These are phyloP conservation scores for Circinella umbellata DNA, from an alignment of 371 early-diverging fungal genomes.

Conservation along the genomic window DNA sequence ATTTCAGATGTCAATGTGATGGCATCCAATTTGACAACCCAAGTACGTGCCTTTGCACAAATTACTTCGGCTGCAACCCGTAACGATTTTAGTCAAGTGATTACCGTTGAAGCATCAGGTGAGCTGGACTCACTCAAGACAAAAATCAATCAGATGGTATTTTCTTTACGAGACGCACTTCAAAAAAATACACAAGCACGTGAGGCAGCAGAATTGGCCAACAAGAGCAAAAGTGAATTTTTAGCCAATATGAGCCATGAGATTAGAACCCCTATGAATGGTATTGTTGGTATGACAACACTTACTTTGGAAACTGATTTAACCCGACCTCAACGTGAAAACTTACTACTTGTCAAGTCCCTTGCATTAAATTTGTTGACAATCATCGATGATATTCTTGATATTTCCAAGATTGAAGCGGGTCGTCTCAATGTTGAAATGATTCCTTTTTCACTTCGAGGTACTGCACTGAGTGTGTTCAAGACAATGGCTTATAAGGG, in stretches of 20 bases:
- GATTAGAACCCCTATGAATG: constrained; percentile 60
- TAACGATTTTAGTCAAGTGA: constrained; percentile 63
- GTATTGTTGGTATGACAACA: constrained; percentile 70
- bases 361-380: constrained; percentile 71
- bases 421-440: constrained; percentile 75
- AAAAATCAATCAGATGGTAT: constrained; percentile 73
- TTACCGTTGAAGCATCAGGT: constrained; percentile 68
- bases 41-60: constrained; percentile 62
- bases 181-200: constrained; percentile 63
- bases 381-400: constrained; percentile 83
- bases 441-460: constrained; percentile 71
- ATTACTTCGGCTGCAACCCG: constrained; percentile 60
- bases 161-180: constrained; percentile 65
- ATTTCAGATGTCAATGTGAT: constrained; percentile 54
- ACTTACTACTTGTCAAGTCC: constrained; percentile 71
- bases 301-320: constrained; percentile 61
- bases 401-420: constrained; percentile 86
- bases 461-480: constrained; percentile 69
- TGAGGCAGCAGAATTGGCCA: constrained; percentile 53
- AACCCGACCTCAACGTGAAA: constrained; percentile 76
- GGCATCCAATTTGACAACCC: constrained; percentile 52
- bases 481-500: constrained; percentile 72
- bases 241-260: constrained; percentile 75
- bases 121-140: constrained; percentile 75
- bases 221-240: constrained; percentile 71